Conservation (phyloP, 768 basidiomycete genomes). For the Tricholoma terreum region DNA sequence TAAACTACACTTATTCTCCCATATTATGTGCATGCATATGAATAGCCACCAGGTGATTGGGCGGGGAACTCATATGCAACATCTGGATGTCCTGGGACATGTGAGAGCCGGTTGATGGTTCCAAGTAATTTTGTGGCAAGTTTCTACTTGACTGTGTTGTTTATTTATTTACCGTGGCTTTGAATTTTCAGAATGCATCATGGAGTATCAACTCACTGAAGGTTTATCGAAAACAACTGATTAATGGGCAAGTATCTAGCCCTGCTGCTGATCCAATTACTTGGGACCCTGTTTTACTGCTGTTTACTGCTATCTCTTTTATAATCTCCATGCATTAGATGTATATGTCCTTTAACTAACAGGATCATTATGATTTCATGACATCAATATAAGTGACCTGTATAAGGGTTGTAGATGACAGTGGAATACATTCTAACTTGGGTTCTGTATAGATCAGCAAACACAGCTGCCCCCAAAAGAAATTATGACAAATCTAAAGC, state of each 20-base stretch:
- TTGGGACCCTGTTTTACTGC: not conserved
- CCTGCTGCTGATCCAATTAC: not conserved
- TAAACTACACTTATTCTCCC: constrained; percentile 26
- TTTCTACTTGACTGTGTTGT: constrained; percentile 9
- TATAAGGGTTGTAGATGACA: too few species aligned
- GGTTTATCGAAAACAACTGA: constrained; percentile 60
- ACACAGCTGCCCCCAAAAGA: too few species aligned
- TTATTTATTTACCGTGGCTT: not conserved
- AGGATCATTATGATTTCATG: too few species aligned
- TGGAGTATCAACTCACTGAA: constrained; percentile 81
- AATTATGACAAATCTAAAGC: too few species aligned
- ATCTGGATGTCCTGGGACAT: constrained; percentile 73
- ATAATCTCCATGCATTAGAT: not conserved
- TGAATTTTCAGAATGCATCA: constrained; percentile 57
- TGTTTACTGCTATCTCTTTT: not conserved
- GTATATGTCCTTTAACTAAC: too few species aligned
- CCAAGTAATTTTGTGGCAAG: constrained; percentile 71
- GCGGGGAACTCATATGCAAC: constrained; percentile 79
- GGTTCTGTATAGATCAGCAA: too few species aligned
- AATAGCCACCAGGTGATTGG: constrained; percentile 60
- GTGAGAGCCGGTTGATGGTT: constrained; percentile 57
- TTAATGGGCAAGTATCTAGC: constrained; percentile 36
- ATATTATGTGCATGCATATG: not conserved
- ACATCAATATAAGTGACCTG: too few species aligned
- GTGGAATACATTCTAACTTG: too few species aligned